Base-by-base conservation (phyloP, 2,329 filamentous ascomycete genomes). In the Pseudogymnoascus sp. region DNA sequence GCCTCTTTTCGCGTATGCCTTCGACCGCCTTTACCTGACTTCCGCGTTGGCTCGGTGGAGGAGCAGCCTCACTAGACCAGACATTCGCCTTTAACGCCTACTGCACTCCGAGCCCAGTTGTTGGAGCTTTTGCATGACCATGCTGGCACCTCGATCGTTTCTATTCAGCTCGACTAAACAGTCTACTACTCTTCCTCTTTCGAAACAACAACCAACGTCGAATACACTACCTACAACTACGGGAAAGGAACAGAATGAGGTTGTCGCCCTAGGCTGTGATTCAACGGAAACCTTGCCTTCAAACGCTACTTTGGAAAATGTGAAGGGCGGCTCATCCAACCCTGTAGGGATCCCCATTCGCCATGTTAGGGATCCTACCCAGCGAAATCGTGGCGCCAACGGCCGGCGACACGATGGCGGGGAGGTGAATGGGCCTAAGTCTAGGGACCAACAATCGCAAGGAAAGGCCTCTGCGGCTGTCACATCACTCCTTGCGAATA, bases 401-500 rank as follows among this genome's bases (percentile, higher is more conserved):
- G 64, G 64, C 38, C 61, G 64, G 33, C 61, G 63, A 9, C 28
- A 61, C 30, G 63, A 62, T 63, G 61, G 63, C 23, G 64, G 61
- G 48, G 64, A 62, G 18, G 48, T 63, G 18, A 37, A 18, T n/a
- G 55, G 7, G 5, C 55, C 18, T 37, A 57, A 6, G 9, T 21
- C 55, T 19, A 12, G 26, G n/a, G 30, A 23, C 34, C 30, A 57
- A 13, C 19, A 34, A 21, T 21, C 30, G 10, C 55, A 57, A 37
- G 30, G 33, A 12, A 57, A 23, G 18, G 18, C 30, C 19, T 57
- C 30, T 37, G 55, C 82, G 0, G 83, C 82, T 0, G 77, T 86
- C 26, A 82, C 82, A 5, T 81, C 82, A 10, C 73, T 86, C 26
- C 74, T 86, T 33, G 83, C 83, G 30, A 75, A 83, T 59, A 86